phyloP scores from a whole-genome alignment of 169 alveolate species.

The Plasmodium gallinaceum region DNA sequence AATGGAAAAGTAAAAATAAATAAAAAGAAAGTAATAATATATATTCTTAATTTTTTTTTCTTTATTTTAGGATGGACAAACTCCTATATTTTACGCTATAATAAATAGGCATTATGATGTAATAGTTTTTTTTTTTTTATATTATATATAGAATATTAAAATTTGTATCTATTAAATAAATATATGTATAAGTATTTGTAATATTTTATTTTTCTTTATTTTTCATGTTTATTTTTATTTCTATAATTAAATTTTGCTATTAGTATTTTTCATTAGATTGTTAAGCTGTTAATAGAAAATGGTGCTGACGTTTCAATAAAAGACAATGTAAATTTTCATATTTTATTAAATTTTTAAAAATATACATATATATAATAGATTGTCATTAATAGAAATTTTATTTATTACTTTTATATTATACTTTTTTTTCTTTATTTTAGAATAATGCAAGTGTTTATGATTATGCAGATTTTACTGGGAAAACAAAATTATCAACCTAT shows the following conservation, averaged over 20 bases:
- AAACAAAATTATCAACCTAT: constrained; percentile 52
- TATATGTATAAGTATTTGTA: neutral
- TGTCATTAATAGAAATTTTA: neutral
- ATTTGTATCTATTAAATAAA: constrained; percentile 1
- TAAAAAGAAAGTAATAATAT: neutral
- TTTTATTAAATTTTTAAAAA: neutral
- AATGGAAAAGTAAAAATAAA: neutral
- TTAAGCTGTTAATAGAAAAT: constrained; percentile 42
- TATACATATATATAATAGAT: neutral
- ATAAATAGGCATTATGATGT: constrained; percentile 68
- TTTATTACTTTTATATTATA: constrained; percentile 2
- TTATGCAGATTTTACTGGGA: constrained; percentile 64
- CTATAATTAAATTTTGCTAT: neutral
- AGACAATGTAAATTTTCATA: constrained; percentile 40
- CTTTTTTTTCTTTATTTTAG: constrained; percentile 28
- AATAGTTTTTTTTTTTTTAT: constrained; percentile 4
- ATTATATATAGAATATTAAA: neutral
- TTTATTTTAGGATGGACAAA: constrained; percentile 51
- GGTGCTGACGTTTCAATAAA: constrained; percentile 71
- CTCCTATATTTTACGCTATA: constrained; percentile 67
- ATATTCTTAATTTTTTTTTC: neutral
- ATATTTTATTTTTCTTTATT: no score
- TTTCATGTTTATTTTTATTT: neutral
- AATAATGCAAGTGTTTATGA: constrained; percentile 67
- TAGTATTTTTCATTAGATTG: constrained; percentile 19